A percentile compares a stretch with the other conserved stretches of the same genome.
Evolutionary conservation across 2,329 filamentous ascomycete species (phyloP).

Genomic region (Arthrobotrys iridis): DNA sequence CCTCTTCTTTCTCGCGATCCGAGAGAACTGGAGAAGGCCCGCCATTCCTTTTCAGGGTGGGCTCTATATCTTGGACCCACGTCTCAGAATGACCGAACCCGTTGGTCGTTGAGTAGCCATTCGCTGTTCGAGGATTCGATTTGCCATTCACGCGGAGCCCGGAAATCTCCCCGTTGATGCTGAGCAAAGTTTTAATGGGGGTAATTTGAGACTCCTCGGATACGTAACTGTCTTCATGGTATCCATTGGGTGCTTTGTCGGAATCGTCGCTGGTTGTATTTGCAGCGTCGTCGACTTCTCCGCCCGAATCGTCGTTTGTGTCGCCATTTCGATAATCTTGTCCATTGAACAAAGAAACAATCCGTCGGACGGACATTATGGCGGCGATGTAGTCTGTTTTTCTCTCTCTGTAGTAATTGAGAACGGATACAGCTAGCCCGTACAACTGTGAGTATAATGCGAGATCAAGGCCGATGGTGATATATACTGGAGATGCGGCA

Average conservation of each 20-base stretch:
- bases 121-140: no score
- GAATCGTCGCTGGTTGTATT: background rate
- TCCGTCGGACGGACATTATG: constrained; percentile 18
- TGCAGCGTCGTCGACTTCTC: background rate
- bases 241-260: background rate
- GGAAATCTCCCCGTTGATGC: no score
- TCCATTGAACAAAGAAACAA: constrained; percentile 25
- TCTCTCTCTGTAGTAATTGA: background rate
- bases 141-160: no score
- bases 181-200: no score
- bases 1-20: constrained; percentile 1
- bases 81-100: background rate
- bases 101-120: no score
- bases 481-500: no score
- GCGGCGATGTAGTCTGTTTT: background rate
- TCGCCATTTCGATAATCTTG: background rate
- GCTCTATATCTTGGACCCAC: background rate
- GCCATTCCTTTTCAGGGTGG: background rate
- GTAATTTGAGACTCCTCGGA: background rate
- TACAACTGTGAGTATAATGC: no score
- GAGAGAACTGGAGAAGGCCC: background rate
- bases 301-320: no score
- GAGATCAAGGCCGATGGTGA: no score
- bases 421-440: background rate
- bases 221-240: background rate